Evolutionary conservation across 2,329 filamentous ascomycete species (phyloP).

Genomic region (Ceratocystis smalleyi): DNA sequence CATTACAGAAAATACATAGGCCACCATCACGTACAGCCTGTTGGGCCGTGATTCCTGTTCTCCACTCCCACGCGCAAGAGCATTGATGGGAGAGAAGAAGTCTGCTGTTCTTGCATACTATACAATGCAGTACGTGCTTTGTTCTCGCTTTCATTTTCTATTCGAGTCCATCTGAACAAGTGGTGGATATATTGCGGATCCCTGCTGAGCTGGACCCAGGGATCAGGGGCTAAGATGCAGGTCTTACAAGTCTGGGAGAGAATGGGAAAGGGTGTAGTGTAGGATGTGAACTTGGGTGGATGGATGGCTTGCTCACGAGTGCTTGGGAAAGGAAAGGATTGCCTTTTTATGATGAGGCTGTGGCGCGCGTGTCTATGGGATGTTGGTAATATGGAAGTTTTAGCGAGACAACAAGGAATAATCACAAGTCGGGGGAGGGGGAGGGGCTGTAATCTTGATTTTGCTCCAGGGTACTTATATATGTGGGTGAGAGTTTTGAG

Average conservation of each 20-base stretch:
- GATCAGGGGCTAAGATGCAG: background rate
- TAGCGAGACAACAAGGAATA: background rate
- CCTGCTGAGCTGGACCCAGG: conserved; percentile 7
- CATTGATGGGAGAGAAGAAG: background rate
- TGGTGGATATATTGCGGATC: background rate
- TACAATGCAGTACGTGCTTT: background rate
- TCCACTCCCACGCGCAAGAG: background rate
- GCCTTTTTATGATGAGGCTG: background rate
- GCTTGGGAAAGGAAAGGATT: background rate
- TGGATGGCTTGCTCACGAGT: background rate
- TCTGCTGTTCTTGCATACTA: background rate
- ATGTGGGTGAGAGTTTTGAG: background rate
- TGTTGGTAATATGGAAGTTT: background rate
- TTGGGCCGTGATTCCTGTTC: background rate
- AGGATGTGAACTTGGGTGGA: background rate
- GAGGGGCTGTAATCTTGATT: background rate
- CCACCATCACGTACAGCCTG: too few species aligned
- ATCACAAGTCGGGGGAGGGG: background rate
- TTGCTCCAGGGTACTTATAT: background rate
- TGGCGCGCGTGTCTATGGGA: too few species aligned
- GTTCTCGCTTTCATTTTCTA: background rate
- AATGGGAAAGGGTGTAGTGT: background rate
- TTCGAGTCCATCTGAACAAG: conserved; percentile 3
- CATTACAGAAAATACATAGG: too few species aligned
- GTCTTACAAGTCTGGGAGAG: background rate